phyloP scores from a whole-genome alignment of 306 rosid genomes.

The Cyamopsis tetragonoloba region DNA sequence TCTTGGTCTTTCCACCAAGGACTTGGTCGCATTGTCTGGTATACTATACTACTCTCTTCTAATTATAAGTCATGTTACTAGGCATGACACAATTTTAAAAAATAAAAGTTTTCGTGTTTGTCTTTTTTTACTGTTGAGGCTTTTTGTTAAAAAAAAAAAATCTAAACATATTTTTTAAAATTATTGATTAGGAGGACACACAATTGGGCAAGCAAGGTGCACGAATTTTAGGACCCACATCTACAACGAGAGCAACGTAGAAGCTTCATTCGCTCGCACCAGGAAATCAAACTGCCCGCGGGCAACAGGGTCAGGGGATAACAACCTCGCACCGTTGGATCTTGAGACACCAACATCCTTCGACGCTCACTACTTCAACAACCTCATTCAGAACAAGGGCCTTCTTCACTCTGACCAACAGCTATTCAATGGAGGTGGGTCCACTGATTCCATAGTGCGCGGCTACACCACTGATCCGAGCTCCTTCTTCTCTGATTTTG shows the following conservation, averaged over 20 bases:
- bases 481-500: slow-evolving; percentile 57
- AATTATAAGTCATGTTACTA: no score
- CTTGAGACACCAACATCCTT: slow-evolving; percentile 48
- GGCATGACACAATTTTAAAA: no score
- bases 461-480: slow-evolving; percentile 29
- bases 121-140: no score
- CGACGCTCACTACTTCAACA: slow-evolving; percentile 69
- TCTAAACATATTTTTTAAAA: neutral
- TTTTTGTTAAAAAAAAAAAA: no score
- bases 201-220: slow-evolving; percentile 92
- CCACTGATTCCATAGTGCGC: slow-evolving; percentile 58
- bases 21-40: slow-evolving; percentile 85
- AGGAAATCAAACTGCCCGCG: slow-evolving; percentile 61
- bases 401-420: slow-evolving; percentile 87
- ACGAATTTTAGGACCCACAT: slow-evolving; percentile 49
- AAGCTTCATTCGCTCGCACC: slow-evolving; percentile 37
- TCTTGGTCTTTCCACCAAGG: slow-evolving; percentile 71
- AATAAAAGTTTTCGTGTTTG: no score
- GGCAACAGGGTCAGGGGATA: slow-evolving; percentile 65
- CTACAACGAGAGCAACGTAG: slow-evolving; percentile 67
- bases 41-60: no score
- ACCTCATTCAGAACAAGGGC: slow-evolving; percentile 59
- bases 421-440: slow-evolving; percentile 72
- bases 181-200: slow-evolving; percentile 54
- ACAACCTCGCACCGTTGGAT: slow-evolving; percentile 83